Evolutionary conservation across 2,329 filamentous ascomycete genomes (phyloP), one percentile per base, ranked within the genome.

Genomic region (Fusarium annulatum): DNA sequence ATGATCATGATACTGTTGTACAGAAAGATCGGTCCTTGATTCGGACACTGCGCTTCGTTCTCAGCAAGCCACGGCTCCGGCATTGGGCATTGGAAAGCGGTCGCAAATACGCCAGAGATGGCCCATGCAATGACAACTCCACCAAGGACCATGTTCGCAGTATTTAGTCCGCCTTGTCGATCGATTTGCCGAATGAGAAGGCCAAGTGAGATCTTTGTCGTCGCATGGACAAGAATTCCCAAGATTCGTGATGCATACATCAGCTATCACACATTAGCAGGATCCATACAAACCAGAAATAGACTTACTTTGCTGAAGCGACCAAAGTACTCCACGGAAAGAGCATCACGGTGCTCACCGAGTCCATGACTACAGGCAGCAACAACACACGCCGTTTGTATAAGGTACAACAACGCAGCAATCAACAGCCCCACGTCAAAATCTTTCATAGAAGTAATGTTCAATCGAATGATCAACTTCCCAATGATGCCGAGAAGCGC

Each of bases 151-250:
- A 68, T 46, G 16, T 77, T 77, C 1, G 75, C 73, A 11, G 52
- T 19, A 38, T 77, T 73, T 0, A 77, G 55, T 2, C 61, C 58
- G 4, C 75, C 72, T 28, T 64, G 63, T 14, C 62, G 61, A 45
- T 67, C 52, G 34, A 77, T 77, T 38, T 77, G 75, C n/a, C 75
- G 38, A 8, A 77, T 74, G 9, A 77, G 75, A 4, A 77, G 65
- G 7, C 75, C 67, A 8, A 77, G 61, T 4, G 75, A 74, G 18
- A 77, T 55, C 34, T 77, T 77, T 5, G 75, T 75, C 16, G 58
- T 65, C 6, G 62, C 71, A 55, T 65, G 59, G 55, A 76, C 42
- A 7, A 77, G 42, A n/a, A 77, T 57, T 0, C 66, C 69, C 7
- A 77, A 45, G 23, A 77, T 72, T 9, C 67, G 63, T 7, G 75